Conservation (phyloP, 371 early-diverging fungal species). For the Lichtheimia ornata region DNA sequence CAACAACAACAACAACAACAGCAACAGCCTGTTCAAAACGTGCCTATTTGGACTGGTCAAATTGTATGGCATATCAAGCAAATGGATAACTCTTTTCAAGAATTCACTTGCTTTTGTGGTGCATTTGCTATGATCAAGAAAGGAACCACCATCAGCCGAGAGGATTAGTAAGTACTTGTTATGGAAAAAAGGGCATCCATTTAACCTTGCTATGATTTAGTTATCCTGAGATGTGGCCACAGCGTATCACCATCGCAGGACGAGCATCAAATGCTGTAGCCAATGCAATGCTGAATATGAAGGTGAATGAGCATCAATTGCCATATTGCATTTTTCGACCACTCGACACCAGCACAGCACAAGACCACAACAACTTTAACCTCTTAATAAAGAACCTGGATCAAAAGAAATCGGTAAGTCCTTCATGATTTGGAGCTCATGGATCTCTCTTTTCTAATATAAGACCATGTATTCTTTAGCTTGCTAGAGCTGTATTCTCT, state of each 20-base stretch:
- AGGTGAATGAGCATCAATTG: constrained; percentile 47
- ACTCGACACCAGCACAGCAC: constrained; percentile 35
- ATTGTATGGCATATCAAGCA: constrained; percentile 58
- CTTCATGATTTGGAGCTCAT: background rate
- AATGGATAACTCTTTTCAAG: constrained; percentile 39
- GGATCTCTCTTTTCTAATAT: no score
- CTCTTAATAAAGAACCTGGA: constrained; percentile 50
- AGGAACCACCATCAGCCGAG: constrained; percentile 36
- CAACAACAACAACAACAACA: constrained; percentile 33
- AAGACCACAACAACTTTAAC: constrained; percentile 54
- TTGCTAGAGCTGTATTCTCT: constrained; percentile 47
- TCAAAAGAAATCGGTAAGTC: constrained; percentile 52
- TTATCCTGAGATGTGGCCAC: constrained; percentile 53
- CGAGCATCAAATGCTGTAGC: constrained; percentile 50
- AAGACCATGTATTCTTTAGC: constrained; percentile 12
- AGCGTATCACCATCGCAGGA: constrained; percentile 50
- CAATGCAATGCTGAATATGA: constrained; percentile 36
- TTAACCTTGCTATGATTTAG: constrained; percentile 5
- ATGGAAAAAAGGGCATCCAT: background rate
- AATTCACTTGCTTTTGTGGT: constrained; percentile 48
- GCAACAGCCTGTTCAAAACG: constrained; percentile 28
- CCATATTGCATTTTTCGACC: constrained; percentile 60
- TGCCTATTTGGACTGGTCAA: constrained; percentile 60
- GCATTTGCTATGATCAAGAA: constrained; percentile 49
- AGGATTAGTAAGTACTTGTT: constrained; percentile 54